Base-by-base conservation (phyloP, 2,329 filamentous ascomycete genomes). In the Arachnopeziza araneosa region DNA sequence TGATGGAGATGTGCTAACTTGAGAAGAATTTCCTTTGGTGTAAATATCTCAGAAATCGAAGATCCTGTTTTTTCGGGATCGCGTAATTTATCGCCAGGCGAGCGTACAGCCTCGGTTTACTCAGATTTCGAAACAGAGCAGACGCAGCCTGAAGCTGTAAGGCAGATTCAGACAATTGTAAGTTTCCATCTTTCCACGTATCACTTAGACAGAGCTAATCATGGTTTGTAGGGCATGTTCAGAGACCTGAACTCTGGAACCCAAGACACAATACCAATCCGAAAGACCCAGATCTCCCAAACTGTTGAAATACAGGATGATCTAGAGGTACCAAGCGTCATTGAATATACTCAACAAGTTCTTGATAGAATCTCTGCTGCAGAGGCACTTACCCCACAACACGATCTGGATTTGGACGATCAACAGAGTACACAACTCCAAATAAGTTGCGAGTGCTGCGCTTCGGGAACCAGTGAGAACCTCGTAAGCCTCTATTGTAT, bases 241-340 rank as follows among this genome's bases (percentile, higher is more conserved):
- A 64, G 64, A 58, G 26, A 52, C 50, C 56, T 36, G 52, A 52
- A 57, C 24, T 51, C 52, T 14, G 55, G 56, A 12, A 67, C 65
- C 12, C 65, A 67, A 56, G 62, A 67, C 53, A 67, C 65, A n/a
- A 17, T 58, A 12, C 44, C 23, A 7, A 32, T 58, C 24, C 36
- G 17, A 12, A 52, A 54, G 23, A 54, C 51, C 9, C 26, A 17
- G 10, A 54, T 22, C 24, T 44, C 50, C 21, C 51, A 50, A 50
- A 50, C 19, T 30, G 50, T 26, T 49, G 50, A 52, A 52, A 48
- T 22, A 22, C 26, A 36, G 17, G 21, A 52, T 24, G 10, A 8
- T 24, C 17, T 7, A 10, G 26, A 26, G 10, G 51, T 44, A 24
- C 17, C 21, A 22, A 17, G 52, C 24, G 23, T 52, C 22, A 21